Percentiles rank a stretch among this genome's conserved stretches.
These are phyloP conservation scores for Tinospora cordifolia DNA, from an alignment of 164 flowering plant species.

Conservation along the genomic window DNA sequence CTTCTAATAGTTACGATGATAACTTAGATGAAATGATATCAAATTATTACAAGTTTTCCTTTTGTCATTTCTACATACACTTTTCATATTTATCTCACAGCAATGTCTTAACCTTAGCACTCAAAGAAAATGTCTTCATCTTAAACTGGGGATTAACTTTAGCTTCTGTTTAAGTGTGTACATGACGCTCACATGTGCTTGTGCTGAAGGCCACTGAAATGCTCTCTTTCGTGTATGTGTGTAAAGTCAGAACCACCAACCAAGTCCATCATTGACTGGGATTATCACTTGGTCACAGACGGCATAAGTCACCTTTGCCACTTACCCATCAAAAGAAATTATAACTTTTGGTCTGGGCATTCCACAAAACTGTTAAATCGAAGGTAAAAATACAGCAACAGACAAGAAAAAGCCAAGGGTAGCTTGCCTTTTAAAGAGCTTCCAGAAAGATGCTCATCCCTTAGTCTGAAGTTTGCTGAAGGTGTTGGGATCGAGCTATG, in stretches of 20 bases:
- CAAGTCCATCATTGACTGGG: not conserved
- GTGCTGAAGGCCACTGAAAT: not conserved
- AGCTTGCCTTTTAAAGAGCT: conserved; percentile 79
- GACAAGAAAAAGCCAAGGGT: not conserved
- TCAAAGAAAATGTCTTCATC: no score
- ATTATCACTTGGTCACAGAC: not conserved
- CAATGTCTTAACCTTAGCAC: no score
- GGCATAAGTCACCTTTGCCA: not conserved
- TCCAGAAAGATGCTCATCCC: conserved; percentile 89
- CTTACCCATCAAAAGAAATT: not conserved
- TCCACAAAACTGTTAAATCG: not conserved
- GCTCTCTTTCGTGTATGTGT: not conserved
- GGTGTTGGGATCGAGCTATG: conserved; percentile 67
- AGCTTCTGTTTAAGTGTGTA: no score
- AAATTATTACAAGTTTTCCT: no score
- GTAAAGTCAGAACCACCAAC: not conserved
- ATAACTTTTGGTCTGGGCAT: not conserved
- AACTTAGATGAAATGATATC: no score
- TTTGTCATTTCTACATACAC: no score
- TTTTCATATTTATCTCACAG: no score
- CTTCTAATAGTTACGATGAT: no score
- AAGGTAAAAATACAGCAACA: not conserved
- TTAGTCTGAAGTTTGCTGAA: conserved; percentile 68
- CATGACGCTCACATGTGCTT: not conserved
- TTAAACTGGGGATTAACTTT: no score